Conservation (phyloP, 1,284 basidiomycete genomes). For the Entoloma clypeatum region DNA sequence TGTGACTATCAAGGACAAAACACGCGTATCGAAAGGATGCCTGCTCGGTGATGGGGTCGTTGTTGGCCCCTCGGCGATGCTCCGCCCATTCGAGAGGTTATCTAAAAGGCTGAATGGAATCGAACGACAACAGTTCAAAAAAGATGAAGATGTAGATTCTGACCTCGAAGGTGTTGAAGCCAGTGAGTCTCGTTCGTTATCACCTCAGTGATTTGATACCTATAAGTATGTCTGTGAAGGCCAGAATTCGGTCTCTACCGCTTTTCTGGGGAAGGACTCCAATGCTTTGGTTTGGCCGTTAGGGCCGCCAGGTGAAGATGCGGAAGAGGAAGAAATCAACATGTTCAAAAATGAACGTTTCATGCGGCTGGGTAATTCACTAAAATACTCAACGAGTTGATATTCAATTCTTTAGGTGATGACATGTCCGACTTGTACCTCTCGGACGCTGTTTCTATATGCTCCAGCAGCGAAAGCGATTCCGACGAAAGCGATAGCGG, state of each 20-base stretch:
- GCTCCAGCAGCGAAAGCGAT: constrained; percentile 25
- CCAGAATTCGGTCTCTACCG: constrained; percentile 38
- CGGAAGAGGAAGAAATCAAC: constrained; percentile 55
- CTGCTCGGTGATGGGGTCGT: constrained; percentile 78
- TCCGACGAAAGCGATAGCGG: constrained; percentile 33
- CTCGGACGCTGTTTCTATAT: constrained; percentile 53
- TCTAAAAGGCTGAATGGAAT: constrained; percentile 44
- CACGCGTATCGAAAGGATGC: constrained; percentile 63
- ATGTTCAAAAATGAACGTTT: constrained; percentile 61
- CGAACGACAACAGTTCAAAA: constrained; percentile 21
- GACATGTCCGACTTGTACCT: constrained; percentile 53
- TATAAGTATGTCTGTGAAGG: constrained; percentile 30
- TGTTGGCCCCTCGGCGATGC: constrained; percentile 68
- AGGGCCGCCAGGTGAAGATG: constrained; percentile 50
- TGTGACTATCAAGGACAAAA: constrained; percentile 68
- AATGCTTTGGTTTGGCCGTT: constrained; percentile 74
- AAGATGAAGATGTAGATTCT: constrained; percentile 47
- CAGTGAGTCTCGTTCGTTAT: constrained; percentile 38
- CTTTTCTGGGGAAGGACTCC: constrained; percentile 55
- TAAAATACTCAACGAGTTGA: background rate
- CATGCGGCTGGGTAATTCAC: constrained; percentile 60
- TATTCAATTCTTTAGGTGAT: constrained; percentile 45
- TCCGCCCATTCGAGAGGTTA: constrained; percentile 73
- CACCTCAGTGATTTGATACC: background rate
- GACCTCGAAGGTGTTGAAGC: constrained; percentile 65